Evolutionary conservation across 2,329 filamentous ascomycete genomes (phyloP).

Genomic region (Ophiostoma tasmaniense): DNA sequence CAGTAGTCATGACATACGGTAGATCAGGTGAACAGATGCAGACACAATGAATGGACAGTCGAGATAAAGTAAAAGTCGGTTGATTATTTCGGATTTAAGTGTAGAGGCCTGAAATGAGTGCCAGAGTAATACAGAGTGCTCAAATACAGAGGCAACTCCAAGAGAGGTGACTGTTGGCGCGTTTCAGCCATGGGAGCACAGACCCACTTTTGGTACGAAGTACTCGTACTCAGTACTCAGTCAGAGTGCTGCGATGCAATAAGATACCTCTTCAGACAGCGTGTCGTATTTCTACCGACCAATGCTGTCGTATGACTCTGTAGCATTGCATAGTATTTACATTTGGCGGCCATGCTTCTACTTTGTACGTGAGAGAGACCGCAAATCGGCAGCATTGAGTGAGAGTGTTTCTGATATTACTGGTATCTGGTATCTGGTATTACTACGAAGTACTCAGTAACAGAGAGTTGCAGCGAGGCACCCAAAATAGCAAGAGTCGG

Average conservation of each 20-base stretch:
- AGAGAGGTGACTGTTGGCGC: not conserved
- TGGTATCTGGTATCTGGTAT: too few species aligned
- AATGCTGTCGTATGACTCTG: not conserved
- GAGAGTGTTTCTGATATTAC: too few species aligned
- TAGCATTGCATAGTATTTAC: not conserved
- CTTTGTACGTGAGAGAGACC: too few species aligned
- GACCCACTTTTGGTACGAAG: not conserved
- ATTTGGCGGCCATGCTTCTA: not conserved
- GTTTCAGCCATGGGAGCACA: not conserved
- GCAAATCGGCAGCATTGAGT: not conserved
- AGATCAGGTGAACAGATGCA: too few species aligned
- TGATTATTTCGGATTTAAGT: too few species aligned
- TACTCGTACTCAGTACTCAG: not conserved
- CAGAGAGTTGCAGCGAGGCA: not conserved
- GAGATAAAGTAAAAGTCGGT: too few species aligned
- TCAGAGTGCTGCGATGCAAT: too few species aligned
- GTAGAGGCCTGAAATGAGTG: too few species aligned
- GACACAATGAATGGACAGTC: too few species aligned
- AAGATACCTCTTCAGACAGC: too few species aligned
- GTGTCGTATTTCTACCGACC: not conserved
- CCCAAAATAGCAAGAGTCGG: not conserved
- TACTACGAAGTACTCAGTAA: not conserved
- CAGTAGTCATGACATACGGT: too few species aligned
- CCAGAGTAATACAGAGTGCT: not conserved
- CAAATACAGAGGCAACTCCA: not conserved